Percentiles rank a stretch among this genome's conserved stretches.
Conservation (phyloP, 805 yeast species). For the Yamadazyma sp. region DNA sequence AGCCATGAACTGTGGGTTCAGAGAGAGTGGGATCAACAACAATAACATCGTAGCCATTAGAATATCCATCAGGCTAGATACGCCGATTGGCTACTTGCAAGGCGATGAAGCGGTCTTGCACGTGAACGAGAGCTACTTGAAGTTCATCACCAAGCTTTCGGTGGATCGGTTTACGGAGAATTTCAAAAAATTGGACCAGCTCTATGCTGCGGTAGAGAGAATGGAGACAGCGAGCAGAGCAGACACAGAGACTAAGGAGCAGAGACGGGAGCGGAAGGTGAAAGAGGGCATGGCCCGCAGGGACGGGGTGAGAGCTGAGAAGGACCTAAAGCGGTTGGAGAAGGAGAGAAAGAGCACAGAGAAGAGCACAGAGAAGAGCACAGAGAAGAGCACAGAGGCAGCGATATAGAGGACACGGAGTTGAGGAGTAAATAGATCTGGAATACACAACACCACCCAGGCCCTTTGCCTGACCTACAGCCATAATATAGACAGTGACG, state of each 20-base stretch:
- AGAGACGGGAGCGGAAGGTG: constrained; percentile 53
- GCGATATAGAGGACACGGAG: no score
- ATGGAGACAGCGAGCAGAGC: constrained; percentile 17
- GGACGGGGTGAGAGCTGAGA: constrained; percentile 21
- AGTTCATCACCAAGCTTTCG: constrained; percentile 53
- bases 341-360: no score
- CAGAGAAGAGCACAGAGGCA: no score
- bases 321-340: constrained; percentile 11
- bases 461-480: no score
- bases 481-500: not conserved
- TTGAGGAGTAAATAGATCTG: no score
- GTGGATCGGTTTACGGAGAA: constrained; percentile 68
- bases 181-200: constrained; percentile 49
- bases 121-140: constrained; percentile 54
- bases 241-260: constrained; percentile 53
- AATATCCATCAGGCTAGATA: constrained; percentile 69
- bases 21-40: constrained; percentile 84
- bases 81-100: constrained; percentile 66
- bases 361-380: not conserved
- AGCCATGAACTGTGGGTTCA: constrained; percentile 83
- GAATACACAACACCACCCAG: no score
- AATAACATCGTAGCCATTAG: constrained; percentile 78
- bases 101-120: constrained; percentile 35
- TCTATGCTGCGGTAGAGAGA: constrained; percentile 43
- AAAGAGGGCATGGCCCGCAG: constrained; percentile 48